Percentiles rank a stretch among this genome's conserved stretches.
Evolutionary conservation across 2,329 filamentous ascomycete species (phyloP).

Genomic region (Diaporthe citriasiana): DNA sequence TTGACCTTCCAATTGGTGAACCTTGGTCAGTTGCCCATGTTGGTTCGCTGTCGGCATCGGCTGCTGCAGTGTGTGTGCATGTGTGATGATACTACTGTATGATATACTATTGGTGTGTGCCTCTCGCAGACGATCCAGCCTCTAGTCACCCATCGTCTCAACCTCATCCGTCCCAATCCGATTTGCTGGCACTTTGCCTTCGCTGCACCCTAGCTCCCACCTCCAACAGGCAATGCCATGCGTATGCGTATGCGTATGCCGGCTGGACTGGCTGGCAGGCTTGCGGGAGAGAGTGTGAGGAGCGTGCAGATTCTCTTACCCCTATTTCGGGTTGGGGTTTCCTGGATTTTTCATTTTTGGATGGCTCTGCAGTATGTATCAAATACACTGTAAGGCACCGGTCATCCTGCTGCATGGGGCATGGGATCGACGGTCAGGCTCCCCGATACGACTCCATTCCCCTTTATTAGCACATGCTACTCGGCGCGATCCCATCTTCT

Average conservation of each 20-base stretch:
- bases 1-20: background rate
- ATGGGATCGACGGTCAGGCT: constrained; percentile 27
- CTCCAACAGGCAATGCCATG: constrained; percentile 27
- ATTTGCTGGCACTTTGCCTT: background rate
- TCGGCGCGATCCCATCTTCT: background rate
- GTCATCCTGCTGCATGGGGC: constrained; percentile 15
- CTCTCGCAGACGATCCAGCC: constrained; percentile 7
- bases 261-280: background rate
- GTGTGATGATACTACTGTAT: constrained; percentile 19
- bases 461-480: constrained; percentile 17
- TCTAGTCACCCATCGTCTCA: constrained; percentile 18
- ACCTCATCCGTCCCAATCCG: constrained; percentile 20
- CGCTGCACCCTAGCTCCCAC: constrained; percentile 9
- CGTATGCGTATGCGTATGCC: background rate
- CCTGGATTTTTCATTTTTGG: background rate
- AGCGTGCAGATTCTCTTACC: constrained; percentile 18
- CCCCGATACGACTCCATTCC: constrained; percentile 1
- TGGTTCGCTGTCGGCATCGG: background rate
- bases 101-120: constrained; percentile 3
- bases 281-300: background rate
- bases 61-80: constrained; percentile 7
- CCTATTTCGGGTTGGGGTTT: constrained; percentile 9
- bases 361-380: constrained; percentile 22
- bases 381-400: constrained; percentile 25
- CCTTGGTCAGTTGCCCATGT: background rate